These are phyloP conservation scores for Psilocybe tampanensis DNA, from an alignment of 768 basidiomycete genomes.

Conservation along the genomic window DNA sequence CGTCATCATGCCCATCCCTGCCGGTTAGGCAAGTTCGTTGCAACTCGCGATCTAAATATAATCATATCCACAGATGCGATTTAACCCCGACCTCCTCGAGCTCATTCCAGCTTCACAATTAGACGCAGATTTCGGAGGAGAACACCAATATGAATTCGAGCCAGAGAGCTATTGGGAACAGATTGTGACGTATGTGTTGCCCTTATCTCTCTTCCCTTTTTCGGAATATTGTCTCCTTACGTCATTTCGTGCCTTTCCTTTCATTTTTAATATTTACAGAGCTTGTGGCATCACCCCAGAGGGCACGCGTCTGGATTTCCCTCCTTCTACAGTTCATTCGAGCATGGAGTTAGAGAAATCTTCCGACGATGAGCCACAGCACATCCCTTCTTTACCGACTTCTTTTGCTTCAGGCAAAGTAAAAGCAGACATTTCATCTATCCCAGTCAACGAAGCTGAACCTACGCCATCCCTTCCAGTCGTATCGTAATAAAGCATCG, in stretches of 20 bases:
- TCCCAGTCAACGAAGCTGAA: slow-evolving; percentile 15
- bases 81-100: slow-evolving; percentile 81
- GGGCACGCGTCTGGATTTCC: slow-evolving; percentile 44
- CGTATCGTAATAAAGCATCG: slow-evolving; percentile 7
- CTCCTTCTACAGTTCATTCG: slow-evolving; percentile 3
- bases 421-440: slow-evolving; percentile 5
- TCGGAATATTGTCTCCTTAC: slow-evolving; percentile 3
- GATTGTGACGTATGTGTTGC: slow-evolving; percentile 59
- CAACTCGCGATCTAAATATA: neutral
- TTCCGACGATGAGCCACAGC: neutral
- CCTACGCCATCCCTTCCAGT: neutral
- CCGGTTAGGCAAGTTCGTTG: neutral
- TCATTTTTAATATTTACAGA: slow-evolving; percentile 34
- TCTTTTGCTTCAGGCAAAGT: slow-evolving; percentile 10
- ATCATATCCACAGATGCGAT: slow-evolving; percentile 63
- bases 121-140: slow-evolving; percentile 83
- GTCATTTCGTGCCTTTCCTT: slow-evolving; percentile 11
- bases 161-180: slow-evolving; percentile 78
- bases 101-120: slow-evolving; percentile 76
- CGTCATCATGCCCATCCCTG: neutral
- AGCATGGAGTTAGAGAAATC: neutral
- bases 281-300: slow-evolving; percentile 59
- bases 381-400: neutral
- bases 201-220: slow-evolving; percentile 1
- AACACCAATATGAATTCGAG: slow-evolving; percentile 74